These are phyloP conservation scores for Oryza meyeriana DNA, from an alignment of 176 grass and related monocot species.

Conservation along the genomic window DNA sequence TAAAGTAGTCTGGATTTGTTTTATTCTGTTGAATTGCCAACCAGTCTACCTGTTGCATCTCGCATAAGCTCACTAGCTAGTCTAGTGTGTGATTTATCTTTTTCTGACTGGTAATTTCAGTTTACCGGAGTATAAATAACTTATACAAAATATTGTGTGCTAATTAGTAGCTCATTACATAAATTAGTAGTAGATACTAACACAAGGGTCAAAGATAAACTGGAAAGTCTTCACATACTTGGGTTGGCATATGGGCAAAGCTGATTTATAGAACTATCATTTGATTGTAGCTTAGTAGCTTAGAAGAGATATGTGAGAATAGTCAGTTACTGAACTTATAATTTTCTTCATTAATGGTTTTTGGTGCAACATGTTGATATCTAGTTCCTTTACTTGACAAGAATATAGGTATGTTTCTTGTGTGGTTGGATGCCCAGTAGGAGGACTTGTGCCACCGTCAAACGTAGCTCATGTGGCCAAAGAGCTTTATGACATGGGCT, in stretches of 20 bases:
- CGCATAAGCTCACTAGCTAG: background rate
- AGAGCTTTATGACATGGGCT: slow-evolving; percentile 95
- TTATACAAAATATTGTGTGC: background rate
- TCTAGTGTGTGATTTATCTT: background rate
- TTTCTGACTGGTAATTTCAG: background rate
- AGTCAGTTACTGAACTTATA: background rate
- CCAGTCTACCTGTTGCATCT: background rate
- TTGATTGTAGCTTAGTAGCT: background rate
- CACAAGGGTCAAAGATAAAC: background rate
- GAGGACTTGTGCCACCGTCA: slow-evolving; percentile 70
- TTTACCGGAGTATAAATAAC: background rate
- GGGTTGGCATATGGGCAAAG: background rate
- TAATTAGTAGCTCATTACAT: background rate
- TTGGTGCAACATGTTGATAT: background rate
- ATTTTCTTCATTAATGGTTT: background rate
- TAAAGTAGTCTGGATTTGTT: background rate
- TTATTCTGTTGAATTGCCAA: background rate
- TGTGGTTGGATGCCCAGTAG: slow-evolving; percentile 85
- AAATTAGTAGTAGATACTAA: background rate
- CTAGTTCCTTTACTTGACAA: slow-evolving; percentile 3
- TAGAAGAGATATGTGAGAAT: background rate
- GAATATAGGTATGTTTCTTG: slow-evolving; percentile 72
- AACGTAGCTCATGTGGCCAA: slow-evolving; percentile 88
- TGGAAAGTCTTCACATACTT: too few species aligned
- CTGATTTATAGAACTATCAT: background rate